Percentiles rank a stretch among this genome's conserved stretches.
Conservation (phyloP, 225 moss, liverwort and hornwort species). For the Bryoerythrophyllum caledonicum region DNA sequence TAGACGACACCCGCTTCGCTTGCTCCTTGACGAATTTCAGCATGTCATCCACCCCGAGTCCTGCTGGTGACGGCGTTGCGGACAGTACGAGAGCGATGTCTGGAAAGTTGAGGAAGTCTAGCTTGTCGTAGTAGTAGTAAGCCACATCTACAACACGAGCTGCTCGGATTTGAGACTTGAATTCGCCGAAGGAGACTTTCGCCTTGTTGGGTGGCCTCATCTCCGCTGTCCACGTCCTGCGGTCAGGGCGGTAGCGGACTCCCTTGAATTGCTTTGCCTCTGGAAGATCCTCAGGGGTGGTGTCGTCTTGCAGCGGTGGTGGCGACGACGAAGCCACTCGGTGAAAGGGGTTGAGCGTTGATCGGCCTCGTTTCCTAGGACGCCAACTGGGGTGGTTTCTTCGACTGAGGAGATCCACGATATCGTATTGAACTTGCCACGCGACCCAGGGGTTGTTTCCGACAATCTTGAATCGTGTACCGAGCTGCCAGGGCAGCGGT, state of each 20-base stretch:
- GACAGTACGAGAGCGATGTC: too few species aligned
- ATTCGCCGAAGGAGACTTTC: slow-evolving; percentile 13
- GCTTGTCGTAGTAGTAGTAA: background rate
- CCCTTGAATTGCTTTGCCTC: background rate
- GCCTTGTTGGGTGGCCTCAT: slow-evolving; percentile 6
- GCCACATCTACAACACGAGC: background rate
- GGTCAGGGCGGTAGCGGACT: accelerated
- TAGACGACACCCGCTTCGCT: too few species aligned
- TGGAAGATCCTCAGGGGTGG: background rate
- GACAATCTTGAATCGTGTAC: too few species aligned
- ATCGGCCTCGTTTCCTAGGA: background rate
- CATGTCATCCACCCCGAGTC: too few species aligned
- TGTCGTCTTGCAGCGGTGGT: too few species aligned
- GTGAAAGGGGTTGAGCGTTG: background rate
- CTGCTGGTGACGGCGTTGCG: too few species aligned
- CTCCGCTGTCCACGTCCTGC: background rate
- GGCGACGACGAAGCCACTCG: background rate
- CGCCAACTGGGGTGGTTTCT: background rate
- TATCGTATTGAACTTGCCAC: background rate
- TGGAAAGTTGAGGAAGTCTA: too few species aligned
- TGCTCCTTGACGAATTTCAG: too few species aligned
- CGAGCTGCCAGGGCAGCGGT: background rate
- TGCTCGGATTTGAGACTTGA: background rate
- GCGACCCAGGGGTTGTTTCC: background rate
- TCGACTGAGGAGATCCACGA: background rate